Conservation (phyloP, 1,139 yeast species). For the Wickerhamiella infanticola region DNA sequence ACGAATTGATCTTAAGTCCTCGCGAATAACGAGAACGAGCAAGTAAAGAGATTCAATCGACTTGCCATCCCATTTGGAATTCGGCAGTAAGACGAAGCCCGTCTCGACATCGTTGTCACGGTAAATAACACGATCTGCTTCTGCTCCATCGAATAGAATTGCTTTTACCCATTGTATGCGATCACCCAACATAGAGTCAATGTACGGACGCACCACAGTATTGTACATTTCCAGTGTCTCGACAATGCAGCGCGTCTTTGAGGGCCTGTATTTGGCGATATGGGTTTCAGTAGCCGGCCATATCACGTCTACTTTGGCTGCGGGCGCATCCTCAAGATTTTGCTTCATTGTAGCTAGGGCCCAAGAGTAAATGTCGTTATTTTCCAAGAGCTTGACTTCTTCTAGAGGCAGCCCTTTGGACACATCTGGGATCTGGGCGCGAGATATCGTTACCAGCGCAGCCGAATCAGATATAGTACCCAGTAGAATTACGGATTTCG, state of each 20-base stretch:
- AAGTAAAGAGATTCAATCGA: conserved; percentile 57
- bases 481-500: conserved; percentile 46
- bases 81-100: conserved; percentile 34
- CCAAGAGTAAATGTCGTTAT: conserved; percentile 80
- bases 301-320: conserved; percentile 59
- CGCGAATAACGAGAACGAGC: conserved; percentile 59
- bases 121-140: conserved; percentile 58
- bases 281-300: conserved; percentile 87
- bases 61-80: conserved; percentile 71
- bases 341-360: conserved; percentile 41
- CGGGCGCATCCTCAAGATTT: conserved; percentile 34
- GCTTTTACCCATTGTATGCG: conserved; percentile 83
- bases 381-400: conserved; percentile 34
- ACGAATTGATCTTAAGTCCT: conserved; percentile 58
- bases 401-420: conserved; percentile 15
- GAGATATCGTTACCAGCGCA: conserved; percentile 66
- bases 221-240: conserved; percentile 74
- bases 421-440: conserved; percentile 38
- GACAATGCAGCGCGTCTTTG: conserved; percentile 39
- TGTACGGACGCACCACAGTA: conserved; percentile 53
- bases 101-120: conserved; percentile 39
- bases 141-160: conserved; percentile 68
- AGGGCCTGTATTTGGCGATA: conserved; percentile 53
- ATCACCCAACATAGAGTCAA: conserved; percentile 59
- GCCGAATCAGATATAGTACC: conserved; percentile 44